Evolutionary conservation across 345 rosid genomes (phyloP).

Genomic region (Xanthoceras sorbifolium): DNA sequence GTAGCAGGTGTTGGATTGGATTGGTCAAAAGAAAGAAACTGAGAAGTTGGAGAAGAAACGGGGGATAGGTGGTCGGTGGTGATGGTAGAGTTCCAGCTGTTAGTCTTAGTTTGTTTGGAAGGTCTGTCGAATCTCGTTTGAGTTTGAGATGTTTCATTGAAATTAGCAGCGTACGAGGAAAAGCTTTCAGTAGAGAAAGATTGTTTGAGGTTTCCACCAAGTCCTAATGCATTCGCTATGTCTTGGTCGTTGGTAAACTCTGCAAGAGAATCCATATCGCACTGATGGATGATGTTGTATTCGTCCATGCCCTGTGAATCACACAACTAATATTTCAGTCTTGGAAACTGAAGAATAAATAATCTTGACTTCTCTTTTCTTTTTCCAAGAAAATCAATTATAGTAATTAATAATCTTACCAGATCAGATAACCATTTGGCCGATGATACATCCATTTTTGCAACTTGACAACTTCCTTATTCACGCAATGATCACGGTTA

Average conservation of each 20-base stretch:
- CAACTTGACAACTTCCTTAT: neutral
- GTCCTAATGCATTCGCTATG: constrained; percentile 18
- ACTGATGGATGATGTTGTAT: constrained; percentile 42
- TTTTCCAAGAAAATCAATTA: neutral
- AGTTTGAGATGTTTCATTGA: constrained; percentile 24
- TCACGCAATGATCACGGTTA: neutral
- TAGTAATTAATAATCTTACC: constrained; percentile 30
- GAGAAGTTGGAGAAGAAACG: constrained; percentile 23
- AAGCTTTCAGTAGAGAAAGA: constrained; percentile 42
- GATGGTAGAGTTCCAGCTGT: constrained; percentile 32
- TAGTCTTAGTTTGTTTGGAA: constrained; percentile 31
- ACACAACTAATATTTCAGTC: neutral
- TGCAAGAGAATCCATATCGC: constrained; percentile 33
- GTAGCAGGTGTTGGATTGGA: constrained; percentile 8
- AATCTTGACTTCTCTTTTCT: neutral
- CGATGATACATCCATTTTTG: constrained; percentile 36
- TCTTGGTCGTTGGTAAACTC: constrained; percentile 29
- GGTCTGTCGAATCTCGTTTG: constrained; percentile 27
- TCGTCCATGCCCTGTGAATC: constrained; percentile 45
- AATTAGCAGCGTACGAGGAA: constrained; percentile 28
- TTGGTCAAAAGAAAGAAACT: constrained; percentile 36
- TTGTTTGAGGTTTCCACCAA: constrained; percentile 19
- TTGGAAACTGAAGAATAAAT: neutral
- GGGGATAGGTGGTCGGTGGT: constrained; percentile 16
- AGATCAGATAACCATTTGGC: constrained; percentile 54